Evolutionary conservation across 805 yeast species (phyloP).

Genomic region (Saturnispora dispora): DNA sequence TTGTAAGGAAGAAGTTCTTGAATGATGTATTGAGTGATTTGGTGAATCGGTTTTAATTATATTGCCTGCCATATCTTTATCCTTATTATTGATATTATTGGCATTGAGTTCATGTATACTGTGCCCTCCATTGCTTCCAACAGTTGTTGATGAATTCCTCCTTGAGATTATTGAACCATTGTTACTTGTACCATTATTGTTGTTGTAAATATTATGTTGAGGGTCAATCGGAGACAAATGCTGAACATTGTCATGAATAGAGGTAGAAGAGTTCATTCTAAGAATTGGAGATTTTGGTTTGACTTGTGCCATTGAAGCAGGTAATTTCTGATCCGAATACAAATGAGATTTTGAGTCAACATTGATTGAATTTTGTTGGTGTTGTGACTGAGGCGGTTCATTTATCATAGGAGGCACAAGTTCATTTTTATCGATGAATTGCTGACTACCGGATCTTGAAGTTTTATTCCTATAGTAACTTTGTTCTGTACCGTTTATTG

Average conservation of each 20-base stretch:
- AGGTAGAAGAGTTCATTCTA: constrained; percentile 25
- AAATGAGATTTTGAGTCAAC: constrained; percentile 6
- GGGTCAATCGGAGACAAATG: constrained; percentile 10
- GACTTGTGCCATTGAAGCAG: constrained; percentile 28
- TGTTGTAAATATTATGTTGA: constrained; percentile 8
- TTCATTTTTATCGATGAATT: not conserved
- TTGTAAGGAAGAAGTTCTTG: constrained; percentile 7
- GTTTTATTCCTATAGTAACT: constrained; percentile 19
- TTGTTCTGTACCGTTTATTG: constrained; percentile 13
- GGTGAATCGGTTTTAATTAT: constrained; percentile 7
- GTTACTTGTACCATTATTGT: not conserved
- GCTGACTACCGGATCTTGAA: not conserved
- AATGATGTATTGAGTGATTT: constrained; percentile 2
- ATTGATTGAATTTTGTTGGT: not conserved
- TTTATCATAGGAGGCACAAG: not conserved
- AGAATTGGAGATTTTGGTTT: constrained; percentile 28
- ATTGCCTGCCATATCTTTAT: constrained; percentile 5
- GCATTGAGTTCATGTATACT: constrained; percentile 6
- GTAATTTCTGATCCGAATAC: constrained; percentile 16
- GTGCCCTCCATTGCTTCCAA: not conserved
- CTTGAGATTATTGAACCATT: constrained; percentile 11
- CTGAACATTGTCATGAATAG: constrained; percentile 15
- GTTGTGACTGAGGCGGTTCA: not conserved
- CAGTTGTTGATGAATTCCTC: constrained; percentile 12
- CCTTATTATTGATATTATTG: constrained; percentile 6